phyloP scores from a whole-genome alignment of 257 asterid species.

The Verbascum thapsus region DNA sequence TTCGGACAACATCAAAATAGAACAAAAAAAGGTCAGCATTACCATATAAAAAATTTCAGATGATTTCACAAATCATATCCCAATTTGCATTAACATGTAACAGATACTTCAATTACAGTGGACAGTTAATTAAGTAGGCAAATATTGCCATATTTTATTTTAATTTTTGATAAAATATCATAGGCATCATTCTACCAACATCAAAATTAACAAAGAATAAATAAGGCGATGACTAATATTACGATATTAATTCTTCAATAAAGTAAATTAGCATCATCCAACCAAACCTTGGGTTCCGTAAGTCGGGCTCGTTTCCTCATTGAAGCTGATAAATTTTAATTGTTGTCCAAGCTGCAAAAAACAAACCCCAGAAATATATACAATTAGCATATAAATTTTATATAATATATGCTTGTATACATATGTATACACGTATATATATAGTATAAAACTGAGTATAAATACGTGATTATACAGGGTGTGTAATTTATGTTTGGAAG shows the following conservation, averaged over 20 bases:
- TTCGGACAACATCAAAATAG: slow-evolving; percentile 16
- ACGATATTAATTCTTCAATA: too few relatives aligned
- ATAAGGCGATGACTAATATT: too few relatives aligned
- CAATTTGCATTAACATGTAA: neutral
- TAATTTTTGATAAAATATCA: too few relatives aligned
- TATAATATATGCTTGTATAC: neutral
- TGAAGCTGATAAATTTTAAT: slow-evolving; percentile 25
- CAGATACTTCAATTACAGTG: neutral
- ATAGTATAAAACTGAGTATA: neutral
- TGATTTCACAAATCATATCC: slow-evolving; percentile 1
- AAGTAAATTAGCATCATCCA: slow-evolving; percentile 3
- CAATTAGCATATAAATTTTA: slow-evolving; percentile 10
- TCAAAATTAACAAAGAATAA: slow-evolving; percentile 16
- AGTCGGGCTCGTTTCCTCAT: slow-evolving; percentile 45
- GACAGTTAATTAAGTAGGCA: slow-evolving; percentile 17
- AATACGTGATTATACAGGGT: neutral
- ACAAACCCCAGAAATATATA: slow-evolving; percentile 15
- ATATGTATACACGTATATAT: neutral
- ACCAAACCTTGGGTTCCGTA: slow-evolving; percentile 35
- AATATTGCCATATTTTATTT: slow-evolving; percentile 6
- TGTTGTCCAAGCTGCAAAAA: slow-evolving; percentile 27
- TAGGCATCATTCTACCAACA: slow-evolving; percentile 25
- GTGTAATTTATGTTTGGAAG: slow-evolving; percentile 25
- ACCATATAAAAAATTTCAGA: slow-evolving; percentile 7
- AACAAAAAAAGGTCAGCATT: slow-evolving; percentile 27